Base-by-base conservation (phyloP, 179 eudicot species). In the Dionaea muscipula region DNA sequence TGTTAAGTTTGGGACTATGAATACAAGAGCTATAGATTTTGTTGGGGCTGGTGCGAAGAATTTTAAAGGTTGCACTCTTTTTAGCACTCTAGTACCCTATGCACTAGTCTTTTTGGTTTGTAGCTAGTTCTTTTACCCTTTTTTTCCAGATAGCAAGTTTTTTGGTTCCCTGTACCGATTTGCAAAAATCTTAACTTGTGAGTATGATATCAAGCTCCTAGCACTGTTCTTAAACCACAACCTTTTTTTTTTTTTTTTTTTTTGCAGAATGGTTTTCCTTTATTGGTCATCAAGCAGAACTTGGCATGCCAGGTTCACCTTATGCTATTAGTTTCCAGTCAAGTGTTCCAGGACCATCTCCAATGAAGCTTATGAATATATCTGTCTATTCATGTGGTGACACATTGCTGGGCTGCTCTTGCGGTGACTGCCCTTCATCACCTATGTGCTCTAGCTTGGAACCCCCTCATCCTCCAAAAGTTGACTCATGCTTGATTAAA, bases 381-480 rank as follows among this genome's bases (percentile, higher is more conserved):
- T 72, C 96, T 26, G 64, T 83, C 28, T 91, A 84, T 78, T 69
- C 96, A 59, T 91, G 99, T 69, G 78, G 87, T 61, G 96, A 91
- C 60, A 82, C 94, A 59, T 84, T 85, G 18, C 80, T 91, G 33
- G 94, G 99, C 49, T 91, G 99, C 76, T 87, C 99, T 33, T 91
- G 99, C 72, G 99, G 99, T 51, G 99, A 91, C 71, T 91, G 99
- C 68, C 89, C 93, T 65, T 70, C 86, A 16, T 72, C 99, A 47
- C 60, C 83, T 64, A 81, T 56, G 26, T 91, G 99, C 75, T 77
- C 94, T 26, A 69, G 60, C 60, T 69, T 81, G 23, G 79, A 84
- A 62, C 77, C 83, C 75, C 81, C 93, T 53, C 62, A 74, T 47
- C 56, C 78, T 57, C 75, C 56, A 50, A 69, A 73, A 70, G 57